These are phyloP conservation scores for Quercus tomentella DNA, from an alignment of 331 rosid species.

Conservation along the genomic window DNA sequence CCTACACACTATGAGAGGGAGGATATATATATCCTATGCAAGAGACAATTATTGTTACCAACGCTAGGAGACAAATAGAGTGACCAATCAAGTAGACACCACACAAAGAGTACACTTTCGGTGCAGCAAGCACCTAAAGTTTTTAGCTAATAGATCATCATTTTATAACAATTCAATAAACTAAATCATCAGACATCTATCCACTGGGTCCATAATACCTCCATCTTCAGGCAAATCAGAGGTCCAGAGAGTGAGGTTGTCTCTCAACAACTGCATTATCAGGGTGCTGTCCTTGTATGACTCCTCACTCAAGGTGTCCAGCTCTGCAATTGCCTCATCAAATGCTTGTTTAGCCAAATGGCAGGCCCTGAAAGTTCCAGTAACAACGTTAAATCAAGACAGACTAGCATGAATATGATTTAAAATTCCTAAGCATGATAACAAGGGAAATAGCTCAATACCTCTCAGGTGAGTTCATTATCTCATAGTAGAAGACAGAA, in stretches of 20 bases:
- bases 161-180: conserved; percentile 3
- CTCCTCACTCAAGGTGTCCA: conserved; percentile 97
- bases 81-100: background rate
- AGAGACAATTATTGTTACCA: too few species aligned
- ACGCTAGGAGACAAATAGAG: background rate
- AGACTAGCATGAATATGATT: conserved; percentile 5
- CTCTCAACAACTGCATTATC: conserved; percentile 98
- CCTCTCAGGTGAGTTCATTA: conserved; percentile 98
- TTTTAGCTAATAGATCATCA: background rate
- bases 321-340: conserved; percentile 97
- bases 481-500: conserved; percentile 98
- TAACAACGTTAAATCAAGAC: conserved; percentile 16
- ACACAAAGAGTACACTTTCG: background rate
- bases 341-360: conserved; percentile 99
- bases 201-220: conserved; percentile 48
- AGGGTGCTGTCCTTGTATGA: conserved; percentile 98
- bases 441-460: conserved; percentile 14
- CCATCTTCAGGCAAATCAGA: conserved; percentile 99
- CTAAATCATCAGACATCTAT: background rate
- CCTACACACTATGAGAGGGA: too few species aligned
- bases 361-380: conserved; percentile 76
- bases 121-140: conserved; percentile 14
- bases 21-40: too few species aligned
- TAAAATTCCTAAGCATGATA: background rate
- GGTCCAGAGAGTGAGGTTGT: conserved; percentile 98